These are phyloP conservation scores for Penicillium canariense DNA, from an alignment of 495 filamentous ascomycete species.

Conservation along the genomic window DNA sequence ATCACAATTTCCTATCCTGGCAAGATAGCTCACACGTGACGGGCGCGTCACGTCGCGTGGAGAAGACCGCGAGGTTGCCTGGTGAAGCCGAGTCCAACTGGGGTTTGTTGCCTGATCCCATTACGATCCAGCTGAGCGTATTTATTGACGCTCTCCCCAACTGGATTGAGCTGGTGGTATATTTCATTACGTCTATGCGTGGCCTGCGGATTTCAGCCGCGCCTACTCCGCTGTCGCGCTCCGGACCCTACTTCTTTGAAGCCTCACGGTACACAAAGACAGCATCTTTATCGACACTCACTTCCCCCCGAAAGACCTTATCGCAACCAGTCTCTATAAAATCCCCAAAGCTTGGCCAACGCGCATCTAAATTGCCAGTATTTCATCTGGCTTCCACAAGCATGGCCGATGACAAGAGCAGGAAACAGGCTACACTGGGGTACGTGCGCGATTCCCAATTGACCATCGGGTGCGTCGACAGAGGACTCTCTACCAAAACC, in stretches of 20 bases:
- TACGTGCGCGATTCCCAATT: conserved; percentile 81
- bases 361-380: background rate
- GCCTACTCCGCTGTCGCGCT: conserved; percentile 21
- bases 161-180: background rate
- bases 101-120: conserved; percentile 11
- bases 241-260: conserved; percentile 5
- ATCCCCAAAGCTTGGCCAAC: background rate
- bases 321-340: background rate
- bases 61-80: conserved; percentile 17
- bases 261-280: background rate
- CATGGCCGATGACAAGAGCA: conserved; percentile 43
- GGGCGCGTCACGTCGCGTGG: conserved; percentile 42
- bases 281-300: background rate
- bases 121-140: background rate
- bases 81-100: background rate
- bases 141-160: conserved; percentile 1
- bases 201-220: conserved; percentile 17
- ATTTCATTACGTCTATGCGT: conserved; percentile 31
- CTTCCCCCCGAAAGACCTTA: background rate
- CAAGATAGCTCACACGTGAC: conserved; percentile 34
- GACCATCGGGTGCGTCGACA: conserved; percentile 72
- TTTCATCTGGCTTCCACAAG: conserved; percentile 7
- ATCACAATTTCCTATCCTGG: background rate
- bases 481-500: background rate
- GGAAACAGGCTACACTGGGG: conserved; percentile 88